phyloP scores from a whole-genome alignment of 306 rosid species.

The Cercis canadensis region DNA sequence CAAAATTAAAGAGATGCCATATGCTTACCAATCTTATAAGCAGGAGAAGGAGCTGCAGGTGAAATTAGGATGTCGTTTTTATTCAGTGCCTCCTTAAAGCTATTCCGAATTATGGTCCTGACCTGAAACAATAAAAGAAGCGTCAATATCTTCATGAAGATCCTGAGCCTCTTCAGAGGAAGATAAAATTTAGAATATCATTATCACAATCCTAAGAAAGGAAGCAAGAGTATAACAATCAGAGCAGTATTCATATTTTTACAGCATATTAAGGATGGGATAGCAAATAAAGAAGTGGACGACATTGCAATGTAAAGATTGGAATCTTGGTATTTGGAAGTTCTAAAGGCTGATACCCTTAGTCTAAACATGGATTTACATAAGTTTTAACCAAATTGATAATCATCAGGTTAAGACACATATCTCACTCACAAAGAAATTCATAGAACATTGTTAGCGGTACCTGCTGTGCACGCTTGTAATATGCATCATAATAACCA shows the following conservation, averaged over 20 bases:
- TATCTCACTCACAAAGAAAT: conserved; percentile 21
- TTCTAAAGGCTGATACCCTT: background rate
- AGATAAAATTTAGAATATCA: conserved; percentile 18
- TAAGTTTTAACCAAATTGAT: conserved; percentile 18
- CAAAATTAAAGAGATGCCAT: conserved; percentile 25
- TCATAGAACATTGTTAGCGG: conserved; percentile 17
- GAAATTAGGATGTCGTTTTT: conserved; percentile 88
- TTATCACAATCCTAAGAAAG: conserved; percentile 11
- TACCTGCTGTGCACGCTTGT: conserved; percentile 99
- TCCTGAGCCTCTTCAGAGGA: conserved; percentile 19
- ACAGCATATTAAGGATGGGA: conserved; percentile 9
- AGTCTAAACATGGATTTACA: conserved; percentile 18
- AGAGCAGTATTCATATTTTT: conserved; percentile 8
- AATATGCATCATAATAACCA: conserved; percentile 97
- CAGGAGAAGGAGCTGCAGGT: conserved; percentile 96
- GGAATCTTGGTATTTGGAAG: background rate
- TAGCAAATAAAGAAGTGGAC: conserved; percentile 1
- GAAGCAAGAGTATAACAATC: conserved; percentile 16
- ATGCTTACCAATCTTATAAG: conserved; percentile 84
- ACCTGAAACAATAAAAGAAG: conserved; percentile 62
- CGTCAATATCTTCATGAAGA: conserved; percentile 36
- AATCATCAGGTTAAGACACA: conserved; percentile 22
- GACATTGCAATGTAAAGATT: background rate
- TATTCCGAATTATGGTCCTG: conserved; percentile 84
- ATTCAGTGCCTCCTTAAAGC: conserved; percentile 84